Conservation (phyloP, 805 yeast genomes). For the Candida cerambycidarum region DNA sequence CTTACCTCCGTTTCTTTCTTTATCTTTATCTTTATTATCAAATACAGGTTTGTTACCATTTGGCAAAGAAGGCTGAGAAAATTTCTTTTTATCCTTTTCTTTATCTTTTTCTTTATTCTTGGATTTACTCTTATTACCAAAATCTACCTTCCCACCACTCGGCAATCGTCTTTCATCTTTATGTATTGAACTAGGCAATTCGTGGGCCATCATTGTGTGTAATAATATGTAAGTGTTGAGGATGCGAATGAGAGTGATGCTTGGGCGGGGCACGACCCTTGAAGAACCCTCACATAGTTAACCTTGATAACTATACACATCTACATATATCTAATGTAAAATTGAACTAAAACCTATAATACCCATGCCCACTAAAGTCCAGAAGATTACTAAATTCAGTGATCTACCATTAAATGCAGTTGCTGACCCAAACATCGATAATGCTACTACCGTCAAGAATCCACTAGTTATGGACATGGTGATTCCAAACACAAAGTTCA, state of each 20-base stretch:
- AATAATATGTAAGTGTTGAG: no score
- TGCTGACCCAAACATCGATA: constrained; percentile 85
- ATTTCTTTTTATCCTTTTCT: constrained; percentile 14
- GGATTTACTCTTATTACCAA: constrained; percentile 20
- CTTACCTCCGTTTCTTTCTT: constrained; percentile 8
- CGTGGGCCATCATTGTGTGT: constrained; percentile 36
- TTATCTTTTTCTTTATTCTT: background rate
- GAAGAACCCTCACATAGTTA: no score
- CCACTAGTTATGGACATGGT: constrained; percentile 79
- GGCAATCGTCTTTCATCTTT: constrained; percentile 24
- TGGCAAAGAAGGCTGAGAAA: constrained; percentile 18
- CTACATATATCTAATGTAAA: constrained; percentile 6
- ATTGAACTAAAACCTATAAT: constrained; percentile 41
- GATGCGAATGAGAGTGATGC: background rate
- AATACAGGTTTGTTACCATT: constrained; percentile 30
- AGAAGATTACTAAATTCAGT: constrained; percentile 55
- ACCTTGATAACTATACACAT: no score
- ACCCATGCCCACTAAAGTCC: constrained; percentile 61
- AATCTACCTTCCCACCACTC: constrained; percentile 30
- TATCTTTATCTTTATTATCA: constrained; percentile 13
- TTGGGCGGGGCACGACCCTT: background rate
- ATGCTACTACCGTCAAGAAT: constrained; percentile 73
- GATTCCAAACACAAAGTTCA: constrained; percentile 54
- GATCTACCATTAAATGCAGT: constrained; percentile 70
- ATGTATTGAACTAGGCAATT: constrained; percentile 23